Evolutionary conservation across 345 rosid genomes (phyloP).

Genomic region (Orychophragmus violaceus): DNA sequence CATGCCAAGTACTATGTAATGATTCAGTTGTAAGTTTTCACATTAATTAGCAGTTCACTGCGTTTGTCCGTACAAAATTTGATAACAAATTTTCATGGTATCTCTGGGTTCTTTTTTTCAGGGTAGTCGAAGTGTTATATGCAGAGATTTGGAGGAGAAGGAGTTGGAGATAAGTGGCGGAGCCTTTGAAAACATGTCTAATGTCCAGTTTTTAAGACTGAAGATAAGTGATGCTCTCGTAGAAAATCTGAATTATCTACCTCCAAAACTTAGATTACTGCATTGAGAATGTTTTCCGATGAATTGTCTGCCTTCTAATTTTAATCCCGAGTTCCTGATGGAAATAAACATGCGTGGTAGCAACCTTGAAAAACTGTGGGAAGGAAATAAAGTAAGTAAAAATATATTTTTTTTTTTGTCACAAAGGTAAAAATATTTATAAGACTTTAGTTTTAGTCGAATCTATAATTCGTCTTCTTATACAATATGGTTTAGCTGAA

Average conservation of each 20-base stretch:
- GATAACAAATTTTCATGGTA: not conserved
- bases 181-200: constrained; percentile 7
- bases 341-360: not conserved
- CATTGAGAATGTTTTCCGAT: not conserved
- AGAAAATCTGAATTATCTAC: not conserved
- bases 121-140: constrained; percentile 13
- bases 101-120: not conserved
- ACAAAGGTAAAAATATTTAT: too few species aligned
- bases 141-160: not conserved
- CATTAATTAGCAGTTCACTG: not conserved
- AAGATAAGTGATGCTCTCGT: too few species aligned
- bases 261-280: not conserved
- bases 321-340: not conserved
- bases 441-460: not conserved
- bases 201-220: constrained; percentile 12
- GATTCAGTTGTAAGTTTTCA: constrained; percentile 3
- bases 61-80: not conserved
- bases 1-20: constrained; percentile 1
- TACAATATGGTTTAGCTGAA: not conserved
- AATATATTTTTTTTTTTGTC: too few species aligned
- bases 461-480: not conserved
- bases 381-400: not conserved
- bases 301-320: not conserved
- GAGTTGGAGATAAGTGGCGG: not conserved
- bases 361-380: not conserved